Evolutionary conservation across 108 stramenopile genomes (phyloP).

Genomic region (Cyclotella baltica): DNA sequence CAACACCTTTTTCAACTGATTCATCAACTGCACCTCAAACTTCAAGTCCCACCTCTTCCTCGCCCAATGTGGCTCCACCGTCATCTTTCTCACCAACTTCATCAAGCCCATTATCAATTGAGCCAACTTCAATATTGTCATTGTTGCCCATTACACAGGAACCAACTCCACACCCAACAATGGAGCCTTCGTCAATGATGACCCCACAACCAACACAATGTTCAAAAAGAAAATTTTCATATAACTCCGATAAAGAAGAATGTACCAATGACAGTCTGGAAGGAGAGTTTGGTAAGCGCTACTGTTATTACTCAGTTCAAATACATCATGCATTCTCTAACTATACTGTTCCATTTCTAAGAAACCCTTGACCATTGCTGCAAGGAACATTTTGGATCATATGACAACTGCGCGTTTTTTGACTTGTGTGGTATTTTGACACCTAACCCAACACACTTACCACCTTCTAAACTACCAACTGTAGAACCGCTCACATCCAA

Average conservation of each 20-base stretch:
- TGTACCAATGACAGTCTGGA: background rate
- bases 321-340: background rate
- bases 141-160: background rate
- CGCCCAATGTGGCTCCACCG: background rate
- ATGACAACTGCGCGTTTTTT: background rate
- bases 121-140: background rate
- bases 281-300: background rate
- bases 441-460: background rate
- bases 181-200: background rate
- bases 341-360: background rate
- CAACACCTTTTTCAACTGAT: background rate
- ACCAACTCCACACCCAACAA: background rate
- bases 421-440: background rate
- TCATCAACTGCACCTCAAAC: background rate
- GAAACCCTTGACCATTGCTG: background rate
- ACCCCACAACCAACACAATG: background rate
- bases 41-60: background rate
- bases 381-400: background rate
- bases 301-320: background rate
- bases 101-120: background rate
- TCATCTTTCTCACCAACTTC: background rate
- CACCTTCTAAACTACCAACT: background rate
- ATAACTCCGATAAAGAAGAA: background rate
- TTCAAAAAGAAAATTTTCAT: slow-evolving; percentile 1
- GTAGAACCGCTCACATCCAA: background rate